Base-by-base conservation (phyloP, 441 rosid genomes). In the Erysimum cheiri region DNA sequence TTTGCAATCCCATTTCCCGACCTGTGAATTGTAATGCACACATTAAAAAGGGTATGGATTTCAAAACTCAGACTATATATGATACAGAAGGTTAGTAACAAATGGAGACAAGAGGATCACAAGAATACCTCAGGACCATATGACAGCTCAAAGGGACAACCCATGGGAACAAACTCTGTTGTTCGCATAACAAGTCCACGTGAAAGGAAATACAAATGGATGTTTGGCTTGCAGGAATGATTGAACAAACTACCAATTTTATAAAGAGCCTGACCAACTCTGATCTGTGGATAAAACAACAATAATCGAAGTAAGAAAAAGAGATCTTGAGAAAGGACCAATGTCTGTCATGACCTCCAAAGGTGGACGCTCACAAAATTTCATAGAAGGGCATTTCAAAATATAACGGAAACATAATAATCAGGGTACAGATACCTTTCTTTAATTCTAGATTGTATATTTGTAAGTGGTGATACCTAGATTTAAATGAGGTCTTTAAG, bases 171-270 rank as follows among this genome's bases (percentile, higher is more conserved):
- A 60, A 71, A 65, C 76, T 89, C 96, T 59, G 86, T 85, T 64
- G 92, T 79, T 60, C 86, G 80, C 63, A 90, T 76, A 33, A 83
- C 65, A 44, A 93, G 91, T 54, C 86, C 82, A 56, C 92, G 96
- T 14, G 97, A 89, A 69, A 88, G 81, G 83, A 90, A 93, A 79
- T 90, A 93, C 50, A 89, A 87, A 70, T 93, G 92, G 77, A 93
- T 79, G 59, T 90, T 93, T 70, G 98, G 97, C 82, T 58, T 75
- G 86, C 98, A 93, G 70, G 96, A 90, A 80, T 93, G 98, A 76
- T 90, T 93, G 87, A 88, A 90, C 82, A 87, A 61, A 71, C 94
- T 90, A 69, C 89, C 98, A 63, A 71, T 72, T 64, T 46, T 68
- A 62, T 86, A 93, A 57, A 93, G 80, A 61, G 97, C 98, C 69